Conservation (phyloP, 2,329 filamentous ascomycete genomes). For the Dactylellina haptotyla region DNA sequence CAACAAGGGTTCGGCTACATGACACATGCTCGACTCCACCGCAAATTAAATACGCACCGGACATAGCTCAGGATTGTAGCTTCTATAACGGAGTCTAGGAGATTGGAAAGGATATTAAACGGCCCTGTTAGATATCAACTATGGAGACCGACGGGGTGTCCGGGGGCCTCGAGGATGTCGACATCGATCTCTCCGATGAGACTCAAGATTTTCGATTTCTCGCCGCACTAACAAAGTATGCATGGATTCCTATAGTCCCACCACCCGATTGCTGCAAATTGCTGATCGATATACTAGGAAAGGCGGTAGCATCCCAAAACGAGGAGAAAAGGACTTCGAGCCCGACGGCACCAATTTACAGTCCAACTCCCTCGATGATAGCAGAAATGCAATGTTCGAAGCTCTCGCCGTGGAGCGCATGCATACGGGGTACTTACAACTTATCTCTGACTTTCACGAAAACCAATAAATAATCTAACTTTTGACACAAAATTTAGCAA, state of each 20-base stretch:
- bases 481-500: constrained; percentile 44
- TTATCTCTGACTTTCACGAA: background rate
- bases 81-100: no score
- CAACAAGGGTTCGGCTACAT: background rate
- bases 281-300: constrained; percentile 20
- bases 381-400: constrained; percentile 86
- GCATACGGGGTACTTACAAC: constrained; percentile 39
- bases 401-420: constrained; percentile 68
- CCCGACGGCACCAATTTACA: constrained; percentile 87
- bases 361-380: constrained; percentile 78
- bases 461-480: background rate
- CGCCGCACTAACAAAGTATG: constrained; percentile 66
- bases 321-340: constrained; percentile 97
- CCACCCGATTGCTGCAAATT: constrained; percentile 49
- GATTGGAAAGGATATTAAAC: background rate
- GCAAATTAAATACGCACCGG: background rate
- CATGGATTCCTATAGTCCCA: background rate
- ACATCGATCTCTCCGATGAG: constrained; percentile 78
- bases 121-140: background rate
- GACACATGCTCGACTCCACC: background rate
- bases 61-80: no score
- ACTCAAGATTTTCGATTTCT: constrained; percentile 87
- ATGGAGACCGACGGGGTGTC: constrained; percentile 51
- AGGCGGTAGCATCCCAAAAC: constrained; percentile 74
- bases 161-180: constrained; percentile 59